These are phyloP conservation scores for Penstemon barbatus DNA, from an alignment of 257 asterid species.

Conservation along the genomic window DNA sequence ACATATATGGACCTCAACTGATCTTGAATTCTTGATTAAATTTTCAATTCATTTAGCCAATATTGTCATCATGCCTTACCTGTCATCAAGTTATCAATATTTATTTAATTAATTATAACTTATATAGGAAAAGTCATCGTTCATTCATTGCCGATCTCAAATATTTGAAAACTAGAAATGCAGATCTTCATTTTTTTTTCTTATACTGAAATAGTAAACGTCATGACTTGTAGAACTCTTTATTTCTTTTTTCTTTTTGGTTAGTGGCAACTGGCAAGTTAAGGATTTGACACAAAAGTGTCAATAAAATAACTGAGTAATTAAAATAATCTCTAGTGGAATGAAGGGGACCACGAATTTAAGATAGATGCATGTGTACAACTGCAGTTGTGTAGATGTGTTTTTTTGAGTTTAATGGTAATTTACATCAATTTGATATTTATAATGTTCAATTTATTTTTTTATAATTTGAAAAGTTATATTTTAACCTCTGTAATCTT, in stretches of 20 bases:
- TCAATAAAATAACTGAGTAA: background rate
- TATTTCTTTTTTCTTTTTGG: background rate
- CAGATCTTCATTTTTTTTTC: too few species aligned
- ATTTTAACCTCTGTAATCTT: too few species aligned
- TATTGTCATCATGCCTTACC: background rate
- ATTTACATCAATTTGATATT: too few species aligned
- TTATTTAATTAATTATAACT: slow-evolving; percentile 5
- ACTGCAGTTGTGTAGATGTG: too few species aligned
- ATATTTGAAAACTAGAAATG: background rate
- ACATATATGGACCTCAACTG: background rate
- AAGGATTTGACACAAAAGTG: background rate
- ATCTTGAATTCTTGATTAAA: background rate
- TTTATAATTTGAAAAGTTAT: too few species aligned
- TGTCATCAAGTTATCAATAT: slow-evolving; percentile 5
- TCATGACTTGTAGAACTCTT: too few species aligned
- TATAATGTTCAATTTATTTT: too few species aligned
- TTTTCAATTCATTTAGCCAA: background rate
- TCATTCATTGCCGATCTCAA: background rate
- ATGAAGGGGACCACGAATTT: too few species aligned
- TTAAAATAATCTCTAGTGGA: too few species aligned
- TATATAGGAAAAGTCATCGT: background rate
- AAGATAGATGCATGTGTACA: too few species aligned
- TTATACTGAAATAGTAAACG: background rate
- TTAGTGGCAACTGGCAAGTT: background rate
- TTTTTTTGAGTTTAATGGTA: too few species aligned